Conservation (phyloP, 2,329 filamentous ascomycete genomes). For the Aspergillus floridensis region DNA sequence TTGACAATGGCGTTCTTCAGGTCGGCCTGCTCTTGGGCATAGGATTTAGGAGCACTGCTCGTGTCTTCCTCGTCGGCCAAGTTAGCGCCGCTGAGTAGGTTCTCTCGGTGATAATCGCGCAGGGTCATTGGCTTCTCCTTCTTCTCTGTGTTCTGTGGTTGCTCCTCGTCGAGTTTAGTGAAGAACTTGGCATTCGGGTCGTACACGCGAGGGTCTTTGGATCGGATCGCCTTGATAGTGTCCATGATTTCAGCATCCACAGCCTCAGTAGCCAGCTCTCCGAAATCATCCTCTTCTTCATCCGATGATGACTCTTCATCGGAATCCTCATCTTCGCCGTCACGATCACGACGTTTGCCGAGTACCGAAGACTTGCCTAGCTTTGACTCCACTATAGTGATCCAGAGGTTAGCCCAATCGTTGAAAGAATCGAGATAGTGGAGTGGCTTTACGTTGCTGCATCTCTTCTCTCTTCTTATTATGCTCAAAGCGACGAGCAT, state of each 20-base stretch:
- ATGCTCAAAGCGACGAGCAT: constrained; percentile 84
- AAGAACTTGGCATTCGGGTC: constrained; percentile 79
- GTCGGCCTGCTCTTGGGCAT: constrained; percentile 82
- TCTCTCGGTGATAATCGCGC: constrained; percentile 87
- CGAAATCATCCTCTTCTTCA: constrained; percentile 87
- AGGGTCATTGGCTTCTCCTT: constrained; percentile 83
- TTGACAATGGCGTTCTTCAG: constrained; percentile 74
- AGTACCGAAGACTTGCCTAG: constrained; percentile 54
- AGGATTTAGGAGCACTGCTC: constrained; percentile 60
- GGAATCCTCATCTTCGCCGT: constrained; percentile 50
- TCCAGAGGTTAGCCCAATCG: background rate
- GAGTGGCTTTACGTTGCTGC: constrained; percentile 48
- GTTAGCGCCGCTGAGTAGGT: constrained; percentile 71
- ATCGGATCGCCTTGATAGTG: constrained; percentile 81
- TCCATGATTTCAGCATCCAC: constrained; percentile 84
- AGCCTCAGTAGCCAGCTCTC: constrained; percentile 77
- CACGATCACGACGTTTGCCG: constrained; percentile 37
- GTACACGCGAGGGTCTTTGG: constrained; percentile 89
- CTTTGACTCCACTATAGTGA: constrained; percentile 76
- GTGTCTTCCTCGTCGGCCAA: constrained; percentile 52
- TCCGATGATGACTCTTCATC: constrained; percentile 68
- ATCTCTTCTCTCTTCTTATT: constrained; percentile 95
- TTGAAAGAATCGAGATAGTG: background rate
- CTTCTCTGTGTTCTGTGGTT: constrained; percentile 45
- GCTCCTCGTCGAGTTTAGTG: constrained; percentile 58